These are phyloP conservation scores for Candida schatavii DNA, from an alignment of 805 yeast species.

Conservation along the genomic window DNA sequence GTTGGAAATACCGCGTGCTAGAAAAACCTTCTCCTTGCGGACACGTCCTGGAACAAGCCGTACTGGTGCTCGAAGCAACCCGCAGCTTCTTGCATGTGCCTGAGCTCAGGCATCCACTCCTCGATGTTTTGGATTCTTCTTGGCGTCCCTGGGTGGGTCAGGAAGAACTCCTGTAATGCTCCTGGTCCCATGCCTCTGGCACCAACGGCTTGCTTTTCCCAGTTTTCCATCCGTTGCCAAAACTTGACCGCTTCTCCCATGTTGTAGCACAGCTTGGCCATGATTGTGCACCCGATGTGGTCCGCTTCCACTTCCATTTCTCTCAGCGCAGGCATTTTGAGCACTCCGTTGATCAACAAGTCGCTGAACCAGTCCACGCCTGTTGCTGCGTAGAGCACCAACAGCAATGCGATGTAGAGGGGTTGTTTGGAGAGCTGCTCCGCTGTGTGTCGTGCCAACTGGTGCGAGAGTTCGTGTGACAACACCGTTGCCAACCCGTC, in stretches of 20 bases:
- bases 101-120: slow-evolving; percentile 64
- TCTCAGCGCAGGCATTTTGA: slow-evolving; percentile 83
- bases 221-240: slow-evolving; percentile 76
- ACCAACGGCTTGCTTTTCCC: slow-evolving; percentile 21
- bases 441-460: slow-evolving; percentile 85
- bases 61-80: slow-evolving; percentile 35
- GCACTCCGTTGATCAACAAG: slow-evolving; percentile 49
- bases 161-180: slow-evolving; percentile 56
- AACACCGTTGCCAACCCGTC: slow-evolving; percentile 95
- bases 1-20: no score
- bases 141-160: slow-evolving; percentile 88
- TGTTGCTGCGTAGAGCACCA: slow-evolving; percentile 55
- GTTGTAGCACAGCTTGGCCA: slow-evolving; percentile 86
- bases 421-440: slow-evolving; percentile 83
- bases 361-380: slow-evolving; percentile 56
- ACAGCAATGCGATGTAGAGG: slow-evolving; percentile 52
- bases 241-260: slow-evolving; percentile 70
- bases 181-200: slow-evolving; percentile 38
- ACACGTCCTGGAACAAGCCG: slow-evolving; percentile 14
- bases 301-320: slow-evolving; percentile 97
- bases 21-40: neutral
- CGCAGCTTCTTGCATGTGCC: slow-evolving; percentile 37
- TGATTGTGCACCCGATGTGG: slow-evolving; percentile 85
- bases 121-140: slow-evolving; percentile 67
- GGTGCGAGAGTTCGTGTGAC: slow-evolving; percentile 92